These are phyloP conservation scores for Cudoniella acicularis DNA, from an alignment of 495 filamentous ascomycete species.

Conservation along the genomic window DNA sequence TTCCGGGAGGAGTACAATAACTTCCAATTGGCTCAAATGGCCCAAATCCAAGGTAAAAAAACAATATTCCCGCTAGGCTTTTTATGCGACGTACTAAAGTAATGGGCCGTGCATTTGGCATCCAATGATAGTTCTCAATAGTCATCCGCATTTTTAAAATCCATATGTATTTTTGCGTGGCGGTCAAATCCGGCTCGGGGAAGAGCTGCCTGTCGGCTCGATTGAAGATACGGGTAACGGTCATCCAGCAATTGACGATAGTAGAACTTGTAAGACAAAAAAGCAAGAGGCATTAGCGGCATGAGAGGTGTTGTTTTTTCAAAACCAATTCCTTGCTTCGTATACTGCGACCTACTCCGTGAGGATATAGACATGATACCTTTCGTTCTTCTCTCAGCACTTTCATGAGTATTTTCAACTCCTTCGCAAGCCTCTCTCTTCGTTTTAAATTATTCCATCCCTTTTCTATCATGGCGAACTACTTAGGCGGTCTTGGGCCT, in stretches of 20 bases:
- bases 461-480: neutral
- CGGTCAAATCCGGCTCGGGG: neutral
- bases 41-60: too few relatives aligned
- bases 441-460: neutral
- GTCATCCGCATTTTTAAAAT: neutral
- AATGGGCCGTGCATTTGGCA: neutral
- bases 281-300: neutral
- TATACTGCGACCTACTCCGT: neutral
- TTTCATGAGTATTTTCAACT: too few relatives aligned
- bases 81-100: neutral
- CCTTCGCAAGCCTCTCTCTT: neutral
- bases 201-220: neutral
- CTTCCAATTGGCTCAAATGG: neutral
- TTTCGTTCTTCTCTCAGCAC: neutral
- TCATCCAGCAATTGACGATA: neutral
- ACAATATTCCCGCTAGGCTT: too few relatives aligned
- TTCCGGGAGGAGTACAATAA: neutral
- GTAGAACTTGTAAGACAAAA: neutral
- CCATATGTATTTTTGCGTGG: neutral
- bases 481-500: constrained; percentile 17
- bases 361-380: neutral
- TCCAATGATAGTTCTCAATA: neutral
- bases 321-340: neutral
- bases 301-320: neutral
- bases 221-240: neutral